Conservation (phyloP, 768 basidiomycete species). For the Austroboletus festivus region DNA sequence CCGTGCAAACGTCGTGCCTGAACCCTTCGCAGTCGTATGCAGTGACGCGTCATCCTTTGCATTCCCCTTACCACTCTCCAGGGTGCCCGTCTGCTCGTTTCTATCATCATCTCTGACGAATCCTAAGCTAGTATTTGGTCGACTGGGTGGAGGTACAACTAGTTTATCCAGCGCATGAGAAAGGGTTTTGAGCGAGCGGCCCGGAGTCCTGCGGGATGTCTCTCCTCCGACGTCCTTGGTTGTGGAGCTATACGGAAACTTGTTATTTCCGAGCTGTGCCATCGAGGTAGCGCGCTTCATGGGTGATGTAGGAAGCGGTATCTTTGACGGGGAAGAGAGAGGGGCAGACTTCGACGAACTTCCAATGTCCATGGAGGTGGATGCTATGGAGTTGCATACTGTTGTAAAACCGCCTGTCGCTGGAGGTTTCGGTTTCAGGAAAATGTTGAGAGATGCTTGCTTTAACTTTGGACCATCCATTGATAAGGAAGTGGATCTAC, state of each 20-base stretch:
- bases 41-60: slow-evolving; percentile 24
- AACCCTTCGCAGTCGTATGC: slow-evolving; percentile 1
- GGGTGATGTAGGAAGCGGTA: slow-evolving; percentile 25
- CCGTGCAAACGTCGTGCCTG: slow-evolving; percentile 19
- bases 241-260: slow-evolving; percentile 3
- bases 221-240: background rate
- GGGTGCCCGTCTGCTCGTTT: background rate
- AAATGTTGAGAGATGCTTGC: slow-evolving; percentile 24
- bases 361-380: slow-evolving; percentile 7
- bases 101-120: slow-evolving; percentile 40
- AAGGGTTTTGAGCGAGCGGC: slow-evolving; percentile 57
- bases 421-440: slow-evolving; percentile 17
- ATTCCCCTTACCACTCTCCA: slow-evolving; percentile 15
- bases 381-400: background rate
- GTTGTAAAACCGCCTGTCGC: no score
- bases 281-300: slow-evolving; percentile 13
- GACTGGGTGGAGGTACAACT: slow-evolving; percentile 58
- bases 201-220: slow-evolving; percentile 3
- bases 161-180: slow-evolving; percentile 69
- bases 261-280: slow-evolving; percentile 6
- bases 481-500: slow-evolving; percentile 8
- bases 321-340: slow-evolving; percentile 27
- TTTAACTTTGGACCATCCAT: slow-evolving; percentile 22
- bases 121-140: slow-evolving; percentile 71
- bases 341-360: slow-evolving; percentile 6